Evolutionary conservation across 352 stramenopile genomes (phyloP), one percentile per base, ranked within the genome.

Genomic region (Pythium vanterpoolii): DNA sequence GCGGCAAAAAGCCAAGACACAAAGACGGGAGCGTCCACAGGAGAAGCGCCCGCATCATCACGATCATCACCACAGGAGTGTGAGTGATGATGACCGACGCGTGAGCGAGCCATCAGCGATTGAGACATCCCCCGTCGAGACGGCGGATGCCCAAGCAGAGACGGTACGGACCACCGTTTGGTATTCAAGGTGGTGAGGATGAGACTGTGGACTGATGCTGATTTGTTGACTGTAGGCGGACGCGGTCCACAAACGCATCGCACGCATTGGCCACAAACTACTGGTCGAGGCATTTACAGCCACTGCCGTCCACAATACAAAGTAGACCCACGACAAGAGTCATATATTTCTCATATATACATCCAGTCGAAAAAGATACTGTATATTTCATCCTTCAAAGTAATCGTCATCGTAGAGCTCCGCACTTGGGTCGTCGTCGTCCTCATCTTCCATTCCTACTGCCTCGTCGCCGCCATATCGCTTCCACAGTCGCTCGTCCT

Each of bases 241-340:
- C 30, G 66, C 69, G 39, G 69, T 90, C 1, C 71, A 82, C 21
- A 65, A 79, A 27, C 77, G 76, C 19, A 89, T 90, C 33, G 83
- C 83, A 1, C 71, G 78, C 52, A 89, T 93, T 48, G 83, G 83
- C 9, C 77, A 87, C 53, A 83, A 83, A 39, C 74, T 93, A 57
- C 70, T 90, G 9, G 62, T 74, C 10, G 79, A 90, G 56, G 80
- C 82, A 26, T 88, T 92, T 54, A 53, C 57, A 42, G 27, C 61
- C 24, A 56, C 62, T 8, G 5, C 18, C 47, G 21, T 10, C 3
- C 46, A 27, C 19, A 14, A 34, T 21, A 10, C 10, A 8, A 36
- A n/a, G 19, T 42, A 56, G 21, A 27, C 40, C 56, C 36, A 62
- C 34, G 45, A 11, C 43, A 48, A 16, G 26, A 40, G n/a, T n/a